A percentile compares a stretch with the other conserved stretches of the same genome.
Evolutionary conservation across 768 basidiomycete genomes (phyloP).

Genomic region (Nidula microcarpa): DNA sequence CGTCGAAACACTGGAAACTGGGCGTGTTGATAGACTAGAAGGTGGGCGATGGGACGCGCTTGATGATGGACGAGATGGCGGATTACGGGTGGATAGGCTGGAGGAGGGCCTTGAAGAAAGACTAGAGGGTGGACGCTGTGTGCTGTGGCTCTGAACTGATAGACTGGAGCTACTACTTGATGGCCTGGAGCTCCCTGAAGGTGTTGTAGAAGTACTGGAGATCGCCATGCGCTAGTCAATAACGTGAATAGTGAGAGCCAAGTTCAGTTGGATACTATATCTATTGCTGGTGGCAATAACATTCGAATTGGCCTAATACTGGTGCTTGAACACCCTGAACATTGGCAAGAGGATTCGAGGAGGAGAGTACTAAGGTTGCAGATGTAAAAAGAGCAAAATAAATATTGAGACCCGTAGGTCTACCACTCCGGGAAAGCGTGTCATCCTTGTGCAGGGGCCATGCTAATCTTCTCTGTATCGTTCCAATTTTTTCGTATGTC

Average conservation of each 20-base stretch:
- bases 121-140: constrained; percentile 1
- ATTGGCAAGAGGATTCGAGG: no score
- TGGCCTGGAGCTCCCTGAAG: constrained; percentile 13
- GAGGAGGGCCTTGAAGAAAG: constrained; percentile 12
- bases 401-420: constrained; percentile 57
- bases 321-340: no score
- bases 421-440: constrained; percentile 97
- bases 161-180: constrained; percentile 13
- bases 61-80: constrained; percentile 36
- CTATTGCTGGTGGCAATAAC: no score
- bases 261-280: no score
- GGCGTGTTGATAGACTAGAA: constrained; percentile 36
- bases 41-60: constrained; percentile 44
- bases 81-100: constrained; percentile 19
- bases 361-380: no score
- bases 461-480: constrained; percentile 99
- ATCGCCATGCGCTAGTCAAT: no score
- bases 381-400: constrained; percentile 15
- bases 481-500: constrained; percentile 99
- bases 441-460: constrained; percentile 99
- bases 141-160: constrained; percentile 14
- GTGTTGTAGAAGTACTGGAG: constrained; percentile 1
- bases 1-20: constrained; percentile 24
- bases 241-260: no score
- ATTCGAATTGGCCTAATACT: no score